Conservation (phyloP, 805 yeast species). For the Schizosaccharomyces octosporus region DNA sequence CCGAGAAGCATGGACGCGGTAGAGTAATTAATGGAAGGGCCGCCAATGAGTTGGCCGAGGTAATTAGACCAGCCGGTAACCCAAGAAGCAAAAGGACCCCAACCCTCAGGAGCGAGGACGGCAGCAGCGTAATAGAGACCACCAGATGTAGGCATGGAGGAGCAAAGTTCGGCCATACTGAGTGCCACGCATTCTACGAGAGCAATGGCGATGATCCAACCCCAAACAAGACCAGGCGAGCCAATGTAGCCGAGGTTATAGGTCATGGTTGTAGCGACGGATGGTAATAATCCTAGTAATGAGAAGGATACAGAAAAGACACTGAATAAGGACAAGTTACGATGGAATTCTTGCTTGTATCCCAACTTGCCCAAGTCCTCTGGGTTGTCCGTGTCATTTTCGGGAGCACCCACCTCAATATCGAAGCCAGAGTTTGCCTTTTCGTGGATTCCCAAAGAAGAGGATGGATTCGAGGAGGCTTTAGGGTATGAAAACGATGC, state of each 20-base stretch:
- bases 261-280: constrained; percentile 33
- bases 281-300: constrained; percentile 39
- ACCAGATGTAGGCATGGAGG: constrained; percentile 40
- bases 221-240: constrained; percentile 39
- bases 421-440: too few species aligned
- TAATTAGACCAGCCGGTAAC: constrained; percentile 40
- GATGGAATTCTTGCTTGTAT: constrained; percentile 39
- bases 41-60: constrained; percentile 33
- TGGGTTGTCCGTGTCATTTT: neutral
- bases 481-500: too few species aligned
- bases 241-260: constrained; percentile 31
- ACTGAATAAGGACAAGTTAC: constrained; percentile 36
- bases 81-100: constrained; percentile 34
- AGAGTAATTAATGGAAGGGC: constrained; percentile 35
- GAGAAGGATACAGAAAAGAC: constrained; percentile 47
- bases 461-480: too few species aligned
- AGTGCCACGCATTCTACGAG: constrained; percentile 32
- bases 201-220: constrained; percentile 26
- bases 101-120: constrained; percentile 29
- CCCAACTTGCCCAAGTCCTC: constrained; percentile 26
- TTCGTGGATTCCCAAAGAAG: too few species aligned
- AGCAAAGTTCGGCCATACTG: constrained; percentile 37
- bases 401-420: too few species aligned
- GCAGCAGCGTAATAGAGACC: constrained; percentile 47
- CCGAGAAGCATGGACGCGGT: constrained; percentile 35